Base-by-base conservation (phyloP, 805 yeast genomes). In the Metschnikowia sp. region DNA sequence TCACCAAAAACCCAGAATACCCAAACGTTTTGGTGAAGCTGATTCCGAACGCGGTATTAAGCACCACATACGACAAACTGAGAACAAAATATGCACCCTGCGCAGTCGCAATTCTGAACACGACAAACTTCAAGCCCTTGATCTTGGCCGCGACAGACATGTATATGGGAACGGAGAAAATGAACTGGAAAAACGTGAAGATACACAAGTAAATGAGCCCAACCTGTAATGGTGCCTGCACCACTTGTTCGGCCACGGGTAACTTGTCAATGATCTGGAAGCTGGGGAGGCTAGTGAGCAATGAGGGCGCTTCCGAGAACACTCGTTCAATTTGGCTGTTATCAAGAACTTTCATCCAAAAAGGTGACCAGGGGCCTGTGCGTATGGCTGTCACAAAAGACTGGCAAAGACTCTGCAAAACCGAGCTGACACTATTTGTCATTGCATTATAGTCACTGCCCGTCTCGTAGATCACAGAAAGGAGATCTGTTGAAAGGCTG, bases 381-480 rank as follows among this genome's bases (percentile, higher is more conserved):
- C 63, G 57, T 28, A 59, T 48, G 36, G 47, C 62, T 1, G 49
- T 8, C 29, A 48, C 42, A 41, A 53, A 67, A 1, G 45, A 55
- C 8, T 44, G 40, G 28, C 56, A 45, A 8, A 65, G 44, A 12
- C 29, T 43, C 30, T 53, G 58, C 28, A 60, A 39, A 10, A 63
- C 35, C 6, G 60, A 30, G 10, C 51, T 39, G 29, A 66, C 48
- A 33, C 57, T 60, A 35, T 59, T 61, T 37, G 51, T 40, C 32
- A 66, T 57, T 9, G 67, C 66, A 50, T 66, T 65, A 49, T 57
- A 67, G 50, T 67, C 68, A 15, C 67, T 53, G 7, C 70, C 71
- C 1, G 70, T 63, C 47, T 66, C 70, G 42, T 58, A 67, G 32
- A 59, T 57, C 9, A 55, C 61, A 30, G 65, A 59, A 38, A 67